Percentiles rank a stretch among this genome's conserved stretches.
Evolutionary conservation across 257 asterid species (phyloP).

Genomic region (Forsythia viridissima): DNA sequence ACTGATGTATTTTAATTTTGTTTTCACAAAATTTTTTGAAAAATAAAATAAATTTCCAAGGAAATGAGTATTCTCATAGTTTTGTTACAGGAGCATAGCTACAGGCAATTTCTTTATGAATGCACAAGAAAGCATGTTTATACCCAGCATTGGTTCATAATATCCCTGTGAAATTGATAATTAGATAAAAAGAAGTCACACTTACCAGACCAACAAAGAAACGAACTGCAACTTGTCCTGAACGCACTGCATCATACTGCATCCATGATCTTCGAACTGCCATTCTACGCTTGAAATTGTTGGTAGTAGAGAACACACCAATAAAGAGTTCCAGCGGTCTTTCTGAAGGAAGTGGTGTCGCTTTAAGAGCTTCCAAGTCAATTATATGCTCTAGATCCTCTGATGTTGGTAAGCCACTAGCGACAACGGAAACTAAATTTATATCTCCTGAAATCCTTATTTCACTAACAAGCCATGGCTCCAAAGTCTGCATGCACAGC

Average conservation of each 20-base stretch:
- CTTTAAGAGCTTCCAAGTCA: slow-evolving; percentile 80
- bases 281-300: slow-evolving; percentile 97
- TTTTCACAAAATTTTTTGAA: background rate
- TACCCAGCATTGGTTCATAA: background rate
- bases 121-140: background rate
- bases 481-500: slow-evolving; percentile 67
- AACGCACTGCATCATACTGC: slow-evolving; percentile 85
- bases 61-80: background rate
- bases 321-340: slow-evolving; percentile 65
- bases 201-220: slow-evolving; percentile 98
- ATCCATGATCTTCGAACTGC: slow-evolving; percentile 98
- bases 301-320: slow-evolving; percentile 95
- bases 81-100: background rate
- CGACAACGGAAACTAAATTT: slow-evolving; percentile 75
- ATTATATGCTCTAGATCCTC: slow-evolving; percentile 80
- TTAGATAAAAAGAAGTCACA: background rate
- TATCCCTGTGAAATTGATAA: background rate
- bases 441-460: slow-evolving; percentile 85
- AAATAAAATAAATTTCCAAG: background rate
- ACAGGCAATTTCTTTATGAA: background rate
- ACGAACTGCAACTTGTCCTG: slow-evolving; percentile 91
- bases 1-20: background rate
- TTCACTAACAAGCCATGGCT: slow-evolving; percentile 95
- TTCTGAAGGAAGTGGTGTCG: slow-evolving; percentile 55
- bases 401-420: slow-evolving; percentile 94